Percentiles rank a stretch among this genome's conserved stretches.
These are phyloP conservation scores for Diutina scorzettiae DNA, from an alignment of 1,139 yeast species.

Conservation along the genomic window DNA sequence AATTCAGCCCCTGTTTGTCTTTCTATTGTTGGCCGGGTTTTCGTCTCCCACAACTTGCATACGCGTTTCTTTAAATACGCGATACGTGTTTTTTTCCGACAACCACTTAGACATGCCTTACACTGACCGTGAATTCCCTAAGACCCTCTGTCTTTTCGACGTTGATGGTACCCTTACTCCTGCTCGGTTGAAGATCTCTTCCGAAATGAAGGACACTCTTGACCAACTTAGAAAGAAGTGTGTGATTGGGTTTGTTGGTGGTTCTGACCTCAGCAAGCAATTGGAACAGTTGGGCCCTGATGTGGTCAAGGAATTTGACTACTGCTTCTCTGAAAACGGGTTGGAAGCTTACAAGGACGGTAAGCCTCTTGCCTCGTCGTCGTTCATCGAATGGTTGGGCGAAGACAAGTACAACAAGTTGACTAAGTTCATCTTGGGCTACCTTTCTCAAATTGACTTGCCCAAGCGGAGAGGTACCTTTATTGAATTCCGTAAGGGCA, in stretches of 20 bases:
- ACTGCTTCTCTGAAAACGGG: constrained; percentile 95
- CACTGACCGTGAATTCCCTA: constrained; percentile 40
- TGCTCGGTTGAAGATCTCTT: constrained; percentile 76
- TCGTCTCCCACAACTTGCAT: no score
- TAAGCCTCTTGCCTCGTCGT: constrained; percentile 76
- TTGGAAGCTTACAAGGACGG: constrained; percentile 93
- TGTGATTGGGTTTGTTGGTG: constrained; percentile 97
- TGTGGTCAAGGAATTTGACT: constrained; percentile 75
- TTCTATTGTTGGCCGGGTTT: no score
- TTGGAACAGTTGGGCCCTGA: constrained; percentile 85
- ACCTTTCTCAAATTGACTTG: constrained; percentile 74
- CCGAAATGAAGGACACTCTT: constrained; percentile 66
- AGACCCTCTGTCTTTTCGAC: constrained; percentile 74
- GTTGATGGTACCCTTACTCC: constrained; percentile 99
- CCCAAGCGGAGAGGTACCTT: constrained; percentile 97
- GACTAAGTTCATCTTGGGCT: constrained; percentile 71
- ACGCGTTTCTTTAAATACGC: no score
- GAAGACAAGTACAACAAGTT: constrained; percentile 87
- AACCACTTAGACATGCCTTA: constrained; percentile 30
- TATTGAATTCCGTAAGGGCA: constrained; percentile 97
- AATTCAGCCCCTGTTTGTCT: no score
- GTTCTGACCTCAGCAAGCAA: constrained; percentile 90
- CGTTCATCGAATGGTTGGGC: constrained; percentile 92
- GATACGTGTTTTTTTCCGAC: background rate
- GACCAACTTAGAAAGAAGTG: constrained; percentile 74